Evolutionary conservation across 2,329 filamentous ascomycete species (phyloP).

Genomic region (Drechmeria coniospora): DNA sequence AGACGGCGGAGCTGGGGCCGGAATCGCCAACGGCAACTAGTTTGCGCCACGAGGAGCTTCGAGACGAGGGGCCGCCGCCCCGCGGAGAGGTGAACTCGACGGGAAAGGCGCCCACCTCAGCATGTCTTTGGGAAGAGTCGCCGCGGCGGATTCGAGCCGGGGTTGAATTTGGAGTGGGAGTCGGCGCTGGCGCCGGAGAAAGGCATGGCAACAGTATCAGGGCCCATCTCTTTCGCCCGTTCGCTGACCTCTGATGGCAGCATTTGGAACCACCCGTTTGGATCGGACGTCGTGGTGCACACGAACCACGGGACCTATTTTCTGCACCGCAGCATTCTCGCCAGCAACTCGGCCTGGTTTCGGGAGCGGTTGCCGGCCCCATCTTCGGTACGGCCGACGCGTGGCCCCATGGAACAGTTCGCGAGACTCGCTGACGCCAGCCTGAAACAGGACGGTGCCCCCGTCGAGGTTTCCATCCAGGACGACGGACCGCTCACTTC

Average conservation of each 20-base stretch:
- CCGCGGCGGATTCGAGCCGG: too few relatives aligned
- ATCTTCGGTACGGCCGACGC: constrained; percentile 9
- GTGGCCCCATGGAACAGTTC: not conserved
- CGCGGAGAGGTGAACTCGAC: too few relatives aligned
- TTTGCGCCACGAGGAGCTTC: too few relatives aligned
- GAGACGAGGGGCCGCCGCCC: too few relatives aligned
- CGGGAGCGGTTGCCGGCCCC: constrained; percentile 15
- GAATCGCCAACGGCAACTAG: too few relatives aligned
- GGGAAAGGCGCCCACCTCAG: too few relatives aligned
- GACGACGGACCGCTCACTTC: constrained; percentile 12
- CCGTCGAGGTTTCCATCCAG: constrained; percentile 11
- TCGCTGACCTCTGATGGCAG: constrained; percentile 5
- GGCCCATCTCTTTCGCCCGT: too few relatives aligned
- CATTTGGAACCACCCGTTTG: constrained; percentile 16
- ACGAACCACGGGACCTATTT: constrained; percentile 9
- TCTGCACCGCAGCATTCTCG: constrained; percentile 20
- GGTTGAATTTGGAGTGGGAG: too few relatives aligned
- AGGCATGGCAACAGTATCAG: too few relatives aligned
- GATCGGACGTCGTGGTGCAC: constrained; percentile 16
- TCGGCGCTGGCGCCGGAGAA: too few relatives aligned
- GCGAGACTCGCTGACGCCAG: not conserved
- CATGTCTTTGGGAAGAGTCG: too few relatives aligned
- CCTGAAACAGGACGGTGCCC: constrained; percentile 12
- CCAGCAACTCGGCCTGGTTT: constrained; percentile 18
- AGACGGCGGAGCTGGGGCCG: too few relatives aligned